Percentiles rank a stretch among this genome's conserved stretches.
Conservation (phyloP, 2,329 filamentous ascomycete genomes). For the Rhexocercosporidium sp. region DNA sequence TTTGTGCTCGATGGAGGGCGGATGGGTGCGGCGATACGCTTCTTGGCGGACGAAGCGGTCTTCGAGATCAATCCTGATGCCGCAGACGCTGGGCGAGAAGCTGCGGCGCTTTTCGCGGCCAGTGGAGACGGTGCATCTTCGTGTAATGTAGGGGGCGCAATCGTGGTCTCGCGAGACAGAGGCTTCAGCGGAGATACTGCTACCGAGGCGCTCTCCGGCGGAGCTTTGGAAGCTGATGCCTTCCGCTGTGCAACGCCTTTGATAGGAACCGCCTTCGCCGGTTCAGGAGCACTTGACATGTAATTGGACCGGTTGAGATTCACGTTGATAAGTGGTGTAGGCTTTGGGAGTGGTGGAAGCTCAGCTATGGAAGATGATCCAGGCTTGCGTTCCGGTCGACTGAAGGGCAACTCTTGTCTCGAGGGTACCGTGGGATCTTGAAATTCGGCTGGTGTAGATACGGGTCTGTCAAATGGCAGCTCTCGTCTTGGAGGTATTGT, state of each 20-base stretch:
- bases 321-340: conserved; percentile 27
- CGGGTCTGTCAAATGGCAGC: conserved; percentile 17
- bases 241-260: conserved; percentile 25
- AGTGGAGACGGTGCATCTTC: conserved; percentile 28
- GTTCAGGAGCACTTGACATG: not conserved
- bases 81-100: conserved; percentile 22
- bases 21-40: conserved; percentile 20
- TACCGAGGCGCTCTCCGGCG: not conserved
- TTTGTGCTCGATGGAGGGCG: conserved; percentile 27
- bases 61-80: conserved; percentile 32
- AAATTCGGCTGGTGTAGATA: conserved; percentile 23
- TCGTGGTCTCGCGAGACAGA: not conserved
- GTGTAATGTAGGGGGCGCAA: conserved; percentile 2
- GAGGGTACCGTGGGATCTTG: conserved; percentile 29
- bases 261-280: conserved; percentile 22
- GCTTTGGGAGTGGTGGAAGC: conserved; percentile 35
- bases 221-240: conserved; percentile 4
- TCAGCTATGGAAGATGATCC: conserved; percentile 18
- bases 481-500: conserved; percentile 23
- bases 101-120: conserved; percentile 29
- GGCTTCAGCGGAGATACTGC: not conserved
- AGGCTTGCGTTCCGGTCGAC: conserved; percentile 17
- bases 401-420: conserved; percentile 38
- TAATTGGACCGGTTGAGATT: not conserved
- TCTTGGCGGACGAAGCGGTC: conserved; percentile 23